These are phyloP conservation scores for Naganishia albida DNA, from an alignment of 1,284 basidiomycete species.

Conservation along the genomic window DNA sequence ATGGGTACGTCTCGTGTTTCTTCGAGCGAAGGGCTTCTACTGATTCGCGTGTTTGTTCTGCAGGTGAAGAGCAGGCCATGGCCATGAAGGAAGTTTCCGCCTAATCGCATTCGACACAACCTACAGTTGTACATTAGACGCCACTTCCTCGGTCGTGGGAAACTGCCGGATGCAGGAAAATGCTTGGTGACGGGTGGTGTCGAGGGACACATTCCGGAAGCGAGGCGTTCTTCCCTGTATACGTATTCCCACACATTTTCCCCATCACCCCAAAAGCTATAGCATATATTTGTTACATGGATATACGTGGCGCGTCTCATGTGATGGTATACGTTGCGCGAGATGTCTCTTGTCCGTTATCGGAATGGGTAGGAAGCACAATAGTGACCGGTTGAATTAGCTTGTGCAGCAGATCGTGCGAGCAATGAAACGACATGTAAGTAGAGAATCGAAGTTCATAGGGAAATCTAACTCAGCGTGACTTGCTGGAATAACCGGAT, in stretches of 20 bases:
- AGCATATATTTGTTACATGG: slow-evolving; percentile 24
- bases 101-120: slow-evolving; percentile 15
- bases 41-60: slow-evolving; percentile 23
- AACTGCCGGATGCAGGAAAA: neutral
- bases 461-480: no score
- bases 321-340: no score
- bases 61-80: slow-evolving; percentile 70
- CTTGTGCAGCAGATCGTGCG: no score
- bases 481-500: no score
- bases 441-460: no score
- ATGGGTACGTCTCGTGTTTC: slow-evolving; percentile 62
- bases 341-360: no score
- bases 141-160: slow-evolving; percentile 7
- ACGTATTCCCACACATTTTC: neutral
- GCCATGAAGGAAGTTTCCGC: slow-evolving; percentile 79
- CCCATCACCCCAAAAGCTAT: slow-evolving; percentile 7
- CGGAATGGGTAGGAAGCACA: no score
- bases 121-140: slow-evolving; percentile 23
- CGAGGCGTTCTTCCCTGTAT: neutral
- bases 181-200: neutral
- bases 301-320: neutral
- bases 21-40: neutral
- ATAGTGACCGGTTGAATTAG: no score
- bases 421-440: no score
- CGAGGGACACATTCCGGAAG: neutral